phyloP scores from a whole-genome alignment of 2,329 filamentous ascomycete species.

The Curvularia verruculosa region DNA sequence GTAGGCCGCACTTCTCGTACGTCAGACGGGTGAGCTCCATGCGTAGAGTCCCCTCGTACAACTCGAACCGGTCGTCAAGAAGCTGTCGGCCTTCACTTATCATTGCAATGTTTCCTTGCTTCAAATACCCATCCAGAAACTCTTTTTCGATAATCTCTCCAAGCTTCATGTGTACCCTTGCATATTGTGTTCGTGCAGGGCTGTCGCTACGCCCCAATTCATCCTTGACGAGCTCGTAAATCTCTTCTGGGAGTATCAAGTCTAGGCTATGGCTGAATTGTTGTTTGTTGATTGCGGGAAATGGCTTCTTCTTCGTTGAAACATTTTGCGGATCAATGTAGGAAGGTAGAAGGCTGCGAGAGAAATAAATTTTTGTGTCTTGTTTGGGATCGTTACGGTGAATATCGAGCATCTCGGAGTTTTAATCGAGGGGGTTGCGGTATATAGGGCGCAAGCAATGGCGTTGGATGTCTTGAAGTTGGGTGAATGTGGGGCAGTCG shows the following conservation, averaged over 20 bases:
- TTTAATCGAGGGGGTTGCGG: not conserved
- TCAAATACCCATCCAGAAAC: conserved; percentile 86
- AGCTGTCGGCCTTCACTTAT: conserved; percentile 77
- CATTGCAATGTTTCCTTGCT: conserved; percentile 80
- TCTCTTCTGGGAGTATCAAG: conserved; percentile 71
- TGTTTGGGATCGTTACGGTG: conserved; percentile 40
- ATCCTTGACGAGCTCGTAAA: conserved; percentile 61
- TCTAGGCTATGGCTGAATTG: conserved; percentile 74
- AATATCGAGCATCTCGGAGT: conserved; percentile 43
- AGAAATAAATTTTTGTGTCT: conserved; percentile 73
- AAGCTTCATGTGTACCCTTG: conserved; percentile 73
- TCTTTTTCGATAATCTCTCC: conserved; percentile 72
- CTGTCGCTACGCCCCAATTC: conserved; percentile 55
- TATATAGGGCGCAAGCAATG: not conserved
- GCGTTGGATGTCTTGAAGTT: not conserved
- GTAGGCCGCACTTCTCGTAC: conserved; percentile 82
- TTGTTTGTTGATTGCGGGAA: conserved; percentile 69
- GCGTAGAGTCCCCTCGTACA: conserved; percentile 72
- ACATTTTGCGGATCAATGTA: conserved; percentile 68
- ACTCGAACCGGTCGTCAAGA: conserved; percentile 72
- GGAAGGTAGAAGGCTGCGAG: conserved; percentile 67
- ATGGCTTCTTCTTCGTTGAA: conserved; percentile 73
- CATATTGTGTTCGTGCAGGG: conserved; percentile 59
- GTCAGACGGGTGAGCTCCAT: conserved; percentile 80
- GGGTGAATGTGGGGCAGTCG: conserved; percentile 7